A percentile compares a stretch with the other conserved stretches of the same genome.
Conservation (phyloP, 2,329 filamentous ascomycete genomes). For the Rutstroemia sp. region DNA sequence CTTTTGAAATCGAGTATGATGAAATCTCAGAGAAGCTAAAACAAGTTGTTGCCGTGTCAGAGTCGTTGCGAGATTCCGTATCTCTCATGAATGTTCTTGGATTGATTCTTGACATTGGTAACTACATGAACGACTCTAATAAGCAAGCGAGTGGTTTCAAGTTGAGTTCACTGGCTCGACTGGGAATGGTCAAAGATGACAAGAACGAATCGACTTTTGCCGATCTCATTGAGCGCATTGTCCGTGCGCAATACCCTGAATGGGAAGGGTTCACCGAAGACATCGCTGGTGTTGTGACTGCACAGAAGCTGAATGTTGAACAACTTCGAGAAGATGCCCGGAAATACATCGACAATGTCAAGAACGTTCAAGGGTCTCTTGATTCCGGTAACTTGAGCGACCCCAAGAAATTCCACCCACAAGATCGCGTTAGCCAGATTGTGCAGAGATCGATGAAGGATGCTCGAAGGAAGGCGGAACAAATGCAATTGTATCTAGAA, state of each 20-base stretch:
- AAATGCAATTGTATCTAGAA: constrained; percentile 87
- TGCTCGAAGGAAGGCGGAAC: constrained; percentile 87
- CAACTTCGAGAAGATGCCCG: constrained; percentile 81
- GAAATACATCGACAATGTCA: constrained; percentile 90
- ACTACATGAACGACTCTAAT: constrained; percentile 99
- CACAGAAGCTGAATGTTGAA: constrained; percentile 92
- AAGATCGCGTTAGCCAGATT: constrained; percentile 87
- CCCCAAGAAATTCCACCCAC: constrained; percentile 94
- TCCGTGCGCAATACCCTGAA: constrained; percentile 91
- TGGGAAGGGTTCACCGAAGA: constrained; percentile 87
- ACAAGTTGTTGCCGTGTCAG: constrained; percentile 79
- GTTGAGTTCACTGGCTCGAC: constrained; percentile 81
- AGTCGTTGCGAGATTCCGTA: constrained; percentile 84
- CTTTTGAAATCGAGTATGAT: constrained; percentile 83
- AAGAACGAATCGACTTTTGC: constrained; percentile 97
- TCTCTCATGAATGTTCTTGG: constrained; percentile 94
- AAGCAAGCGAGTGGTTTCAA: constrained; percentile 99
- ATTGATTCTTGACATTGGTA: constrained; percentile 94
- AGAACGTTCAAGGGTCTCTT: constrained; percentile 84
- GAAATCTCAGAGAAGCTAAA: constrained; percentile 80
- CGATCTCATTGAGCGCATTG: constrained; percentile 92
- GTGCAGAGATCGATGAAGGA: constrained; percentile 96
- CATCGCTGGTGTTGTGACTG: constrained; percentile 68
- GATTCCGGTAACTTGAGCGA: constrained; percentile 93
- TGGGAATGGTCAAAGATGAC: constrained; percentile 98